These are phyloP conservation scores for Cordyceps pruinosa DNA, from an alignment of 2,329 filamentous ascomycete genomes.

Conservation along the genomic window DNA sequence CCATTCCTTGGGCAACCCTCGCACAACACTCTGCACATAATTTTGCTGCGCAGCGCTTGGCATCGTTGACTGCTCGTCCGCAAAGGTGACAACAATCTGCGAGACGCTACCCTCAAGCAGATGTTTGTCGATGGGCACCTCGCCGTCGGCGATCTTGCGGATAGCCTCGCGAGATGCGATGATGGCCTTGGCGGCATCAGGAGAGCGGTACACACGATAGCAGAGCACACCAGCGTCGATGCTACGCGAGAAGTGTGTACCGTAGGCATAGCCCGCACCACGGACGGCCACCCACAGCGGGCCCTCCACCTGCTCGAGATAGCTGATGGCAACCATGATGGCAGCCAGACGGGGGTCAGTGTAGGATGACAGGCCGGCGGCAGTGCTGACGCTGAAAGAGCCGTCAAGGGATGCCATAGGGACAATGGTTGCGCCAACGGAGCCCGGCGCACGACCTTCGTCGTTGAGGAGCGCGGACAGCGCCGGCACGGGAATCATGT, in stretches of 20 bases:
- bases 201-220: constrained; percentile 84
- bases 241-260: constrained; percentile 70
- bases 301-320: constrained; percentile 88
- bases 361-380: constrained; percentile 67
- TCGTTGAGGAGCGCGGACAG: constrained; percentile 65
- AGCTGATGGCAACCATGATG: constrained; percentile 80
- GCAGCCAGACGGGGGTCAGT: constrained; percentile 73
- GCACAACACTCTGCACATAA: constrained; percentile 75
- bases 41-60: constrained; percentile 73
- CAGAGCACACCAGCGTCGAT: constrained; percentile 73
- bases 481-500: constrained; percentile 64
- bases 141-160: constrained; percentile 64
- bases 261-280: constrained; percentile 89
- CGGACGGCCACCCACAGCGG: constrained; percentile 91
- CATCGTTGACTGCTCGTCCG: constrained; percentile 84
- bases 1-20: constrained; percentile 69
- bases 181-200: constrained; percentile 83
- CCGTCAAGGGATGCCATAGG: constrained; percentile 91
- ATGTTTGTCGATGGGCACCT: constrained; percentile 65
- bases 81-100: constrained; percentile 77
- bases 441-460: constrained; percentile 68
- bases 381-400: constrained; percentile 74
- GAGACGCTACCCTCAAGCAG: constrained; percentile 87
- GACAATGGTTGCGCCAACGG: constrained; percentile 67
- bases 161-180: constrained; percentile 68